Evolutionary conservation across 1,139 yeast species (phyloP), one percentile per base, ranked within the genome.

Genomic region (Sugiyamaella castrensis): DNA sequence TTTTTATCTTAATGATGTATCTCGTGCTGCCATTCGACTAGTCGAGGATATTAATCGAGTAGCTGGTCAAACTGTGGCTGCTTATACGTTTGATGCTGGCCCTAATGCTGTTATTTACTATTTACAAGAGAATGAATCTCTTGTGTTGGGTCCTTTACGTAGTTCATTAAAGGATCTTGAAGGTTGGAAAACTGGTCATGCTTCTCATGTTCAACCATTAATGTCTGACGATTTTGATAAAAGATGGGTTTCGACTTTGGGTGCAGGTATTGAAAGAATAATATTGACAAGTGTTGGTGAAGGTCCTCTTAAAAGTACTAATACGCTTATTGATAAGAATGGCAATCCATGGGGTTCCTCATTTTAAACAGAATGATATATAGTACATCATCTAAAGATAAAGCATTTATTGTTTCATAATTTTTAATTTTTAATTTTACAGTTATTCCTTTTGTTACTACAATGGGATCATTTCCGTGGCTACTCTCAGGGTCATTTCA

Each of bases 31-130:
- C 64, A 87, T 94, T 59, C 87, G 86, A 61, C 74, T 89, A 51
- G 79, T 91, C 33, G 95, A 92, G 68, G 73, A 76, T 51, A 80
- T 92, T 67, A 92, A 92, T 65, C 82, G 76, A 56, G 57, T 56
- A 9, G 73, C 73, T 4, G 86, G 86, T 45, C 74, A 77, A 60
- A 76, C 77, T 13, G 75, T 89, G 48, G 97, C 96, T 24, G 98
- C 98, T 33, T 92, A 92, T 70, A 94, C 99, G 2, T 92, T 86
- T 64, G 99, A 92, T 68, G 99, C 99, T 35, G 99, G 99, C 63
- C 98, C 99, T 67, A 92, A 92, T 71, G 96, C 97, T 11, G 99
- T 92, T 43, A 79, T 92, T 54, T 92, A 92, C 73, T 92, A 91
- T 67, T 81, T 84, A 64, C 77, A 77, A 58, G 74, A 81, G 58